A percentile compares a stretch with the other conserved stretches of the same genome.
Evolutionary conservation across 805 yeast species (phyloP).

Genomic region (Candida methanosorbosa): DNA sequence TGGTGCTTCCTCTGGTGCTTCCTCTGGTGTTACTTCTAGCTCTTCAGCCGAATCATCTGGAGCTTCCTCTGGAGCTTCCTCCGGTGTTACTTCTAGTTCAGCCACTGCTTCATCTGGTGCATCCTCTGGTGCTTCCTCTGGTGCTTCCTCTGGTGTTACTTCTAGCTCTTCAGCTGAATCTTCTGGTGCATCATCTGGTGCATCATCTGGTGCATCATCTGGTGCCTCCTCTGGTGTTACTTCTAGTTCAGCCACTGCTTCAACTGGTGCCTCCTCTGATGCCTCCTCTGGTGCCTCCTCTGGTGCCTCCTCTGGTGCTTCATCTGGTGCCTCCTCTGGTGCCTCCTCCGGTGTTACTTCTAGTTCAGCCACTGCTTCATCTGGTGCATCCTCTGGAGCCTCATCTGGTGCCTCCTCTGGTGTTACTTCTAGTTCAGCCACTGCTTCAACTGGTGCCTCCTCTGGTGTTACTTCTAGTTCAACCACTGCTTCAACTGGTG

Average conservation of each 20-base stretch:
- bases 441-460: not conserved
- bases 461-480: not conserved
- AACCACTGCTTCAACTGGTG: not conserved
- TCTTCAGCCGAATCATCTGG: no score
- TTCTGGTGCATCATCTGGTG: not conserved
- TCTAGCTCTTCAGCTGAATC: not conserved
- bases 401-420: not conserved
- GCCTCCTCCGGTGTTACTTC: not conserved
- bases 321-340: not conserved
- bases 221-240: no score
- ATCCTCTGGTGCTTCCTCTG: no score
- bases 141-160: not conserved
- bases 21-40: no score
- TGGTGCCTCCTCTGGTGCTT: constrained; percentile 1
- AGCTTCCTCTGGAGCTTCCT: no score
- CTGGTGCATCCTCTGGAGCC: not conserved
- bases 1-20: constrained; percentile 1
- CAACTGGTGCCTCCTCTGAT: not conserved
- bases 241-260: not conserved
- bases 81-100: no score
- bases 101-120: no score
- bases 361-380: not conserved
- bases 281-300: no score
- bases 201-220: not conserved
- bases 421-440: not conserved